These are phyloP conservation scores for Hypoxylon sp. DNA, from an alignment of 2,329 filamentous ascomycete species.

Conservation along the genomic window DNA sequence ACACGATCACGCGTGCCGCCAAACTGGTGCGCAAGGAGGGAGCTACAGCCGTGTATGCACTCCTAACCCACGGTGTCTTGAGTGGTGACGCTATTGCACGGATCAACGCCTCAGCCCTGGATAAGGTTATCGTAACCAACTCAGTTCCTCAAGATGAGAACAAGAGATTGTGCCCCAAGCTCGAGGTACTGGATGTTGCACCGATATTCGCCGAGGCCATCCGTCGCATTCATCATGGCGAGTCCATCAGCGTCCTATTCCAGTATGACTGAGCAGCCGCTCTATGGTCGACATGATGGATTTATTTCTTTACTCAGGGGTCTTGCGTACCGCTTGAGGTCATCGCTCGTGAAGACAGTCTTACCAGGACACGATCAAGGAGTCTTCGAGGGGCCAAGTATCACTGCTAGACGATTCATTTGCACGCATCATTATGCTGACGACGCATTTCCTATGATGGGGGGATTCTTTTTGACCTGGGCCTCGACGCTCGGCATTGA, in stretches of 20 bases:
- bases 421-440: slow-evolving; percentile 18
- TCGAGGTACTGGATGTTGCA: slow-evolving; percentile 91
- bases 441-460: slow-evolving; percentile 36
- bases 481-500: slow-evolving; percentile 27
- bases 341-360: slow-evolving; percentile 22
- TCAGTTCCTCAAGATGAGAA: slow-evolving; percentile 91
- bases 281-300: slow-evolving; percentile 12
- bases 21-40: slow-evolving; percentile 97
- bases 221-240: slow-evolving; percentile 94
- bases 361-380: slow-evolving; percentile 29
- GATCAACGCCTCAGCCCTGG: slow-evolving; percentile 91
- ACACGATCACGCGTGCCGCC: slow-evolving; percentile 95
- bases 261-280: slow-evolving; percentile 72
- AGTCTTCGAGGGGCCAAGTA: slow-evolving; percentile 19
- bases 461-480: slow-evolving; percentile 33
- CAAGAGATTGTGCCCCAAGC: slow-evolving; percentile 80
- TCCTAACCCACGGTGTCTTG: slow-evolving; percentile 94
- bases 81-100: slow-evolving; percentile 94
- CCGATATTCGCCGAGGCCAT: slow-evolving; percentile 96
- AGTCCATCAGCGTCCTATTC: slow-evolving; percentile 97
- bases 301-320: slow-evolving; percentile 10
- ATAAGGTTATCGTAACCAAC: slow-evolving; percentile 96
- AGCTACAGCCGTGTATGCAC: slow-evolving; percentile 88
- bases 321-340: slow-evolving; percentile 14
- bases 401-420: slow-evolving; percentile 26